Percentiles rank a stretch among this genome's conserved stretches.
phyloP scores from a whole-genome alignment of 805 yeast genomes.

The Sugiyamaella valdiviana region DNA sequence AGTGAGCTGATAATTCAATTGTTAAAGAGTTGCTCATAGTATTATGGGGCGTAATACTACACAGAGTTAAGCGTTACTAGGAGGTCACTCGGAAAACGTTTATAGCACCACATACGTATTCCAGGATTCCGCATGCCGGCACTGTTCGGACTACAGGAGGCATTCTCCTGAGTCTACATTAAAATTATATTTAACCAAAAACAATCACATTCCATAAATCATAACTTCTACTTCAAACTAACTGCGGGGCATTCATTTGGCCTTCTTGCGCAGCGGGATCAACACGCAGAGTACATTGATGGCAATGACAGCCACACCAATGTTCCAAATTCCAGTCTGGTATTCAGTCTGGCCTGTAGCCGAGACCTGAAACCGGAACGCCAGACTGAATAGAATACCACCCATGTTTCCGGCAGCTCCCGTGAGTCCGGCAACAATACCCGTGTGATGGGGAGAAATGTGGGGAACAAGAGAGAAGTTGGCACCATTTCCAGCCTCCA shows the following conservation, averaged over 20 bases:
- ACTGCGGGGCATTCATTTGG: neutral
- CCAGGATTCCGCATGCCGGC: no score
- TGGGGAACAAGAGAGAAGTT: constrained; percentile 35
- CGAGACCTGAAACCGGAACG: constrained; percentile 30
- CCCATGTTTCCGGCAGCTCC: constrained; percentile 37
- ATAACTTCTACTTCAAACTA: neutral
- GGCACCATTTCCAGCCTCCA: constrained; percentile 39
- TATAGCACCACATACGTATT: no score
- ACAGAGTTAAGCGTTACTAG: no score
- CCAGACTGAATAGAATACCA: constrained; percentile 34
- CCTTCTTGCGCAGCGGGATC: constrained; percentile 1
- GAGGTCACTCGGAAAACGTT: no score
- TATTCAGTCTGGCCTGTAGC: constrained; percentile 27
- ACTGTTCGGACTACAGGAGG: no score
- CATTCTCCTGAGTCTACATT: no score
- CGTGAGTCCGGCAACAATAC: constrained; percentile 35
- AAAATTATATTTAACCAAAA: no score
- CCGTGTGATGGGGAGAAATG: constrained; percentile 32
- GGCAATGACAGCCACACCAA: constrained; percentile 30
- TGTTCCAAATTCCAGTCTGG: constrained; percentile 31
- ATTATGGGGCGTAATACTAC: no score
- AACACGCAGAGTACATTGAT: constrained; percentile 20
- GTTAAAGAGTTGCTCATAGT: no score
- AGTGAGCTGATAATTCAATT: no score
- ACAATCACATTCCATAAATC: no score